Evolutionary conservation across 2,329 filamentous ascomycete genomes (phyloP).

Genomic region (Arachnomyces sp.): DNA sequence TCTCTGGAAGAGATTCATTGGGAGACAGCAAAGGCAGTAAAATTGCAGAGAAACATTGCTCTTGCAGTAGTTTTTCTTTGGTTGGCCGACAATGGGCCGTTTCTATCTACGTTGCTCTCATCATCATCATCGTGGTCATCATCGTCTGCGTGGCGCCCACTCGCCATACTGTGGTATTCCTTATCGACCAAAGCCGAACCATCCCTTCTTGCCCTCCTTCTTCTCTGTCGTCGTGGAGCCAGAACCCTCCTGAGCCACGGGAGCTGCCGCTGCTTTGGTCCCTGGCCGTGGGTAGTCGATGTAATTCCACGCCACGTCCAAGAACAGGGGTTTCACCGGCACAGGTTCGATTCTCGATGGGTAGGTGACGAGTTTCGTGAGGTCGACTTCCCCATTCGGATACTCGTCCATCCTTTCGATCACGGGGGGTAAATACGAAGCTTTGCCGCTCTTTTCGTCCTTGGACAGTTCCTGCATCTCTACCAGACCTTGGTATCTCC

Average conservation of each 20-base stretch:
- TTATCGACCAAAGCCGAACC: slow-evolving; percentile 61
- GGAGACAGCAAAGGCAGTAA: too few relatives aligned
- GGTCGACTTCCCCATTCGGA: slow-evolving; percentile 60
- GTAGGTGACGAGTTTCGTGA: slow-evolving; percentile 75
- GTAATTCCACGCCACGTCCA: slow-evolving; percentile 97
- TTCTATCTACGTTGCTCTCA: too few relatives aligned
- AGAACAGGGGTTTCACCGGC: slow-evolving; percentile 88
- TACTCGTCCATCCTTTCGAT: slow-evolving; percentile 70
- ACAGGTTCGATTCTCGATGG: slow-evolving; percentile 75
- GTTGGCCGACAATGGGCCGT: too few relatives aligned
- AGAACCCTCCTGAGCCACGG: slow-evolving; percentile 17
- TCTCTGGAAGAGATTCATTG: too few relatives aligned
- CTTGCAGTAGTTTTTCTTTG: too few relatives aligned
- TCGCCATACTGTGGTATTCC: too few relatives aligned
- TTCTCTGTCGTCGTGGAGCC: slow-evolving; percentile 30
- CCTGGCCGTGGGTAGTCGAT: slow-evolving; percentile 73
- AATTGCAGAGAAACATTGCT: too few relatives aligned
- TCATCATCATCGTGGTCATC: too few relatives aligned
- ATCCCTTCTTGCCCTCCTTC: slow-evolving; percentile 57
- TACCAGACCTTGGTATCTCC: slow-evolving; percentile 76
- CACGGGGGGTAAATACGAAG: slow-evolving; percentile 48
- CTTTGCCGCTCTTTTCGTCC: slow-evolving; percentile 34
- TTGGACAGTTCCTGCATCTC: slow-evolving; percentile 61
- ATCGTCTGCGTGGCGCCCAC: too few relatives aligned
- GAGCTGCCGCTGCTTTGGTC: slow-evolving; percentile 14